Evolutionary conservation across 208 protist genomes (phyloP).

Genomic region (Naegleria gruberi): DNA sequence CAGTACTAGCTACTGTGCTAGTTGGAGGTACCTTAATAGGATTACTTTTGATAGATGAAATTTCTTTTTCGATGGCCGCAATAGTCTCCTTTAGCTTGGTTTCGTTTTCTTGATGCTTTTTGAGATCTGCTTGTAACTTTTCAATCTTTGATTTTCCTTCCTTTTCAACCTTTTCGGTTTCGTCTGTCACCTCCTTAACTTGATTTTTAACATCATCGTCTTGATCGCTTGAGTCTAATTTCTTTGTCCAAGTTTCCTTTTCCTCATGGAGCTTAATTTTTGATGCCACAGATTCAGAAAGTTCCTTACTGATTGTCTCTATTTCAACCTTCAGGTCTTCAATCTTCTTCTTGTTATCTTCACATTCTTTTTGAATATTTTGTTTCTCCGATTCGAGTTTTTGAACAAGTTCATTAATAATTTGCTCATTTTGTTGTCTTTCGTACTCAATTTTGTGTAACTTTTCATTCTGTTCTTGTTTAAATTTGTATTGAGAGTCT

Average conservation of each 20-base stretch:
- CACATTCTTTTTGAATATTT: neutral
- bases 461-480: neutral
- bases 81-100: neutral
- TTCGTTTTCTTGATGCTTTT: neutral
- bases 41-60: neutral
- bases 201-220: neutral
- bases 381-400: neutral
- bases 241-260: neutral
- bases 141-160: neutral
- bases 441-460: neutral
- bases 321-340: neutral
- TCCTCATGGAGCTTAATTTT: neutral
- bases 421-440: neutral
- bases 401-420: neutral
- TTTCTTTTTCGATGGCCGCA: neutral
- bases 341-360: neutral
- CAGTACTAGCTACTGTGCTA: neutral
- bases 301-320: neutral
- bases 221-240: neutral
- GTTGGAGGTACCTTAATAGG: neutral
- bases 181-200: neutral
- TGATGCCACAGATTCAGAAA: neutral
- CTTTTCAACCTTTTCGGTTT: neutral
- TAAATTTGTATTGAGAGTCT: neutral
- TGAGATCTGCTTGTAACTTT: neutral